Evolutionary conservation across 345 rosid species (phyloP), one percentile per base, ranked within the genome.

Genomic region (Linum tenue): DNA sequence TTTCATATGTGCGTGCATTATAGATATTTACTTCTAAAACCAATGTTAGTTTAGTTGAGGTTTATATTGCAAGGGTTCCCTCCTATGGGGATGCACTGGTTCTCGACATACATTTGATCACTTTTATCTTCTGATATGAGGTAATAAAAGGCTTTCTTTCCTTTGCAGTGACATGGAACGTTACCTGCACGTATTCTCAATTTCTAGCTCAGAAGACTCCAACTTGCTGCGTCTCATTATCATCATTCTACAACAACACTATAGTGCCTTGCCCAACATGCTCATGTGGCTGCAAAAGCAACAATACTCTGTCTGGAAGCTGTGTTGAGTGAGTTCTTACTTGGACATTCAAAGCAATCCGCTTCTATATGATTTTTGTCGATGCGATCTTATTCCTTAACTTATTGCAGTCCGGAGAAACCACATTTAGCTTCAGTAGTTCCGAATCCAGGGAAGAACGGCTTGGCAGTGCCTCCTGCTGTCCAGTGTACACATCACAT

Each of bases 91-190:
- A 8, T 35, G 12, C 17, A 16, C 7, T 56, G 59, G 31, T 56
- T 11, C 2, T 5, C 7, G 59, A 56, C 16, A 1, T 22, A 22
- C 31, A 22, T 22, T 22, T 22, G 31, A 22, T 22, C 31, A 22
- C 31, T 22, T 22, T 22, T 22, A 22, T 22, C 31, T 22, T 22
- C 31, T 44, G 39, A 36, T 38, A 2, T 35, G 6, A 62, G 16
- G 40, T 55, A 57, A 16, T 22, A 11, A 44, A 6, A 40, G 37
- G 50, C 53, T 43, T 11, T 56, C 31, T 51, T 22, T 59, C 74
- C 63, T 15, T 55, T 77, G 68, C 72, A 92, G 98, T 92, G 96
- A 90, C 98, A 40, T 90, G 98, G 98, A 89, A 92, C 63, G 84
- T 84, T 57, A 82, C 96, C 0, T 92, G 98, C 72, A 86, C 86